A percentile compares a stretch with the other conserved stretches of the same genome.
Conservation (phyloP, 805 yeast genomes). For the Jamesozyma gamospora region DNA sequence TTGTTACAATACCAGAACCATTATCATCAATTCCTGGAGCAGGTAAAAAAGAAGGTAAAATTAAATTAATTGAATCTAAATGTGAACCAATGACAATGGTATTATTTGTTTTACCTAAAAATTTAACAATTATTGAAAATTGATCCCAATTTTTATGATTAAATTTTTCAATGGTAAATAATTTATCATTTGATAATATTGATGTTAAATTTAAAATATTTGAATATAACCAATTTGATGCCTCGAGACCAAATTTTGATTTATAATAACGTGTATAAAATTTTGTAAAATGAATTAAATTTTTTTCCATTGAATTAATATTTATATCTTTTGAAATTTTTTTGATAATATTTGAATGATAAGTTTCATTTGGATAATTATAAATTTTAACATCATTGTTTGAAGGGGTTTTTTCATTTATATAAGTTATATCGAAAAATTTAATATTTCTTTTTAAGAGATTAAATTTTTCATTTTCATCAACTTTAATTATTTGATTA, state of each 20-base stretch:
- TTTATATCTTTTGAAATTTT: slow-evolving; percentile 37
- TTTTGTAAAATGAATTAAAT: slow-evolving; percentile 53
- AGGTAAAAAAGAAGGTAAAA: slow-evolving; percentile 54
- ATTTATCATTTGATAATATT: slow-evolving; percentile 25
- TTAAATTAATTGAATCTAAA: slow-evolving; percentile 70
- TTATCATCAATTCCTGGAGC: slow-evolving; percentile 97
- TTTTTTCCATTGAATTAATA: slow-evolving; percentile 37
- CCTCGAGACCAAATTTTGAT: slow-evolving; percentile 55
- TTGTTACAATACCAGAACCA: slow-evolving; percentile 78
- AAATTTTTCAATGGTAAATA: slow-evolving; percentile 39
- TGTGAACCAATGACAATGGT: slow-evolving; percentile 79
- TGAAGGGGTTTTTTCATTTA: too few species aligned
- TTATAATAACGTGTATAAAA: slow-evolving; percentile 73
- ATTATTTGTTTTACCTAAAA: slow-evolving; percentile 42
- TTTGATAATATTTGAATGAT: slow-evolving; percentile 32
- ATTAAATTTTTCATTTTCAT: slow-evolving; percentile 37
- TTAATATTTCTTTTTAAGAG: slow-evolving; percentile 38
- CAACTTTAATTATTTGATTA: slow-evolving; percentile 21
- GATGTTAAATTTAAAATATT: slow-evolving; percentile 30
- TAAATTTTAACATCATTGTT: too few species aligned
- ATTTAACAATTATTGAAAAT: slow-evolving; percentile 57
- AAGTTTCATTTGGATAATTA: slow-evolving; percentile 42
- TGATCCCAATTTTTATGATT: slow-evolving; percentile 69
- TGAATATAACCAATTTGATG: slow-evolving; percentile 59
- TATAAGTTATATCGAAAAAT: slow-evolving; percentile 67